A percentile compares a stretch with the other conserved stretches of the same genome.
Conservation (phyloP, 2,329 filamentous ascomycete species). For the Pseudodiploospora longispora region DNA sequence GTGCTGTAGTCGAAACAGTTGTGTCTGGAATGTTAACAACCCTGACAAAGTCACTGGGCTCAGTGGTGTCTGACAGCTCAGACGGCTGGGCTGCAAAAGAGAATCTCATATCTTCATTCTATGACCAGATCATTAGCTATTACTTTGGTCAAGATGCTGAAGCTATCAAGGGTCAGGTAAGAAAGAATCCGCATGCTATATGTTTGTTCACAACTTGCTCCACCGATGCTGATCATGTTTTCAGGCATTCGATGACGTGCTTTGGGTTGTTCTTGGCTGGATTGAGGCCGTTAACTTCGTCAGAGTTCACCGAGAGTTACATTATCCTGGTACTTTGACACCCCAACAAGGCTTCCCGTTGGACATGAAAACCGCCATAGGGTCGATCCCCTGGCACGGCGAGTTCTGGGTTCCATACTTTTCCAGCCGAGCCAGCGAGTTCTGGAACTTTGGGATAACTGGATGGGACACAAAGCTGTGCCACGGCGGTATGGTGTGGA, state of each 20-base stretch:
- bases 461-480: conserved; percentile 82
- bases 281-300: conserved; percentile 74
- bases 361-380: conserved; percentile 24
- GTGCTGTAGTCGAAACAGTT: conserved; percentile 74
- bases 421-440: conserved; percentile 73
- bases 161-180: conserved; percentile 53
- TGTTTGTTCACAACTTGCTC: neutral
- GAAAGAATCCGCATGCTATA: neutral
- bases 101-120: conserved; percentile 77
- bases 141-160: conserved; percentile 84
- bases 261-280: conserved; percentile 93
- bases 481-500: conserved; percentile 87
- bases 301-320: conserved; percentile 54
- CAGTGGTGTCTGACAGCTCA: conserved; percentile 22
- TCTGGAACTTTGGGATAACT: conserved; percentile 70
- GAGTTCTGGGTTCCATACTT: conserved; percentile 67
- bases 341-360: conserved; percentile 6
- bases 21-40: conserved; percentile 64
- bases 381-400: conserved; percentile 61
- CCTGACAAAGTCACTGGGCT: conserved; percentile 52
- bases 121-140: conserved; percentile 65
- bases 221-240: neutral
- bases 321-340: conserved; percentile 38
- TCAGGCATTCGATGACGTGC: conserved; percentile 84
- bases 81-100: conserved; percentile 49